Base-by-base conservation (phyloP, 108 stramenopile genomes). In the Aurantiochytrium sp. region DNA sequence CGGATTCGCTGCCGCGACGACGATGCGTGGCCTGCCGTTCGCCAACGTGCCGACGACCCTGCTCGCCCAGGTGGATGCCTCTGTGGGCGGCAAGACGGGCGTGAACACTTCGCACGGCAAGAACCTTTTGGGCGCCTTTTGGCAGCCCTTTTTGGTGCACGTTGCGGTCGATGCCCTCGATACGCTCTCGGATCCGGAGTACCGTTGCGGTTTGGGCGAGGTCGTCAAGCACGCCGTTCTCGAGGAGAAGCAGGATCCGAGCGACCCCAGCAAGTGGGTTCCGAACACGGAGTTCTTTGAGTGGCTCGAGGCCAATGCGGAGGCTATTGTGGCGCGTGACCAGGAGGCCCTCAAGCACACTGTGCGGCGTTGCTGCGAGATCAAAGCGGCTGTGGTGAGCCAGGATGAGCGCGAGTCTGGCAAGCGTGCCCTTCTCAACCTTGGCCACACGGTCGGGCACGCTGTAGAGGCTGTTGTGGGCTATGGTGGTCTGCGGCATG, bases 401-500 rank as follows among this genome's bases (percentile, higher is more conserved):
- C 95, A 94, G 4, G 99, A 99, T 91, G 99, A 98, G 90, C 95
- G 93, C 92, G 98, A 98, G 92, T 97, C 95, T 4, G 94, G 94
- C 14, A 57, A 97, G 10, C 93, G 99, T 4, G 99, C 99, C 5
- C 97, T 97, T 47, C 94, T 99, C 64, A 99, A 99, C 92, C 91
- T 99, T 58, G 99, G 99, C 42, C 99, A 99, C 91, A 99, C 99
- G 45, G 98, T 98, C 91, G 99, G 98, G 35, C 99, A 99, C 91
- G 99, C 98, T 42, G 97, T 99, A 87, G 99, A 99, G 92, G 96
- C 96, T 89, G 95, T 96, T 72, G 93, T 96, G 10, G 97, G 98
- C 12, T 98, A 98, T 91, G 98, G 98, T 19, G 94, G 92, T 16
- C 97, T 96, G 94, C 89, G 98, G 45, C 98, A 99, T 90, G 99